A percentile compares a stretch with the other conserved stretches of the same genome.
Conservation (phyloP, 2,329 filamentous ascomycete species). For the Colletotrichum graminicola region DNA sequence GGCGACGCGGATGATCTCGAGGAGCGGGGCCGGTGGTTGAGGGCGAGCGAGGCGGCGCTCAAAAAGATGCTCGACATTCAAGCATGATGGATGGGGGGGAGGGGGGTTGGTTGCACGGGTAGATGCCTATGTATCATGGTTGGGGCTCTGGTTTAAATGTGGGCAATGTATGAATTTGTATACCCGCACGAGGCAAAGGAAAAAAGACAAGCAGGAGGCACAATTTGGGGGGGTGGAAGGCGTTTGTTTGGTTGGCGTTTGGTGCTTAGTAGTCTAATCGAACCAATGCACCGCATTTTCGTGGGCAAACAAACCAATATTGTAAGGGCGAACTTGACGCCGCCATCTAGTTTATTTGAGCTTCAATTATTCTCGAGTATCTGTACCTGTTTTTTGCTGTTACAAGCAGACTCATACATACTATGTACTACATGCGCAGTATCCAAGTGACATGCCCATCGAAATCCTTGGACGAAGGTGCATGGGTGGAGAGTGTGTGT, state of each 20-base stretch:
- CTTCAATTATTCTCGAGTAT: not conserved
- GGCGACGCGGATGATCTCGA: constrained; percentile 80
- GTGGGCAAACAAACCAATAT: not conserved
- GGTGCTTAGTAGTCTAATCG: not conserved
- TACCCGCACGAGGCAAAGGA: constrained; percentile 27
- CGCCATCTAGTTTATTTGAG: not conserved
- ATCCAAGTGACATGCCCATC: constrained; percentile 7
- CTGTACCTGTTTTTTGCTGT: not conserved
- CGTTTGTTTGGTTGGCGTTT: constrained; percentile 31
- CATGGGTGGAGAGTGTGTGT: no score
- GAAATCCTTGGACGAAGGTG: not conserved
- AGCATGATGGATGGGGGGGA: constrained; percentile 45
- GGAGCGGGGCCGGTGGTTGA: constrained; percentile 80
- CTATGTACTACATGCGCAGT: no score
- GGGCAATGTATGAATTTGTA: constrained; percentile 25
- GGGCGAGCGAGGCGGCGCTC: constrained; percentile 74
- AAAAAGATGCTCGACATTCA: constrained; percentile 72
- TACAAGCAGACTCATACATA: no score
- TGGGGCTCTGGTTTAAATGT: not conserved
- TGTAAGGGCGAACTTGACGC: not conserved
- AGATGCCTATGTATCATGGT: not conserved
- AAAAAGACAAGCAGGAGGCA: not conserved
- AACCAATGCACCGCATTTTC: not conserved
- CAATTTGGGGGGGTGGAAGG: not conserved
- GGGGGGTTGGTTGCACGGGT: no score